Evolutionary conservation across 2,329 filamentous ascomycete genomes (phyloP), one percentile per base, ranked within the genome.

Genomic region (Dactylellina haptotyla): DNA sequence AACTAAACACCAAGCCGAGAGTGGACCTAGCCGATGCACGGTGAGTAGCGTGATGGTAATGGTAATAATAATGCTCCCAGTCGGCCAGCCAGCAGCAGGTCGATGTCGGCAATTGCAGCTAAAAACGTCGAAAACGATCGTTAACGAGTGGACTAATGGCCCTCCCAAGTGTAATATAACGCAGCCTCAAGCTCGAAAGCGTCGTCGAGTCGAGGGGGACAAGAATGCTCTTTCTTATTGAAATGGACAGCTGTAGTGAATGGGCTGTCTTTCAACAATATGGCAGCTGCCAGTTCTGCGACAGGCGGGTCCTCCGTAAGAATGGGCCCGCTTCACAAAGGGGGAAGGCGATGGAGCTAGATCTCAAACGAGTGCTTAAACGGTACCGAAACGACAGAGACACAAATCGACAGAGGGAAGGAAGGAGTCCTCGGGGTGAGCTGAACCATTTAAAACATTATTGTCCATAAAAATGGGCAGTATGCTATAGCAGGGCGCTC

Each of bases 361-460:
- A 63, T 70, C 57, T 63, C 58, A 71, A 71, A 71, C 66, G 66
- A 71, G 51, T 71, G 66, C 66, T 71, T 71, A 63, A 63, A 63
- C 66, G 66, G 45, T 63, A 58, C 66, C 66, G 66, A 71, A 71
- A 71, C 66, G 30, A 64, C 30, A 46, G 66, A 71, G 66, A 51
- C 58, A 58, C 66, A 71, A 37, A 20, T 57, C 43, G 58, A 71
- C 58, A 12, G 58, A 71, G 25, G 50, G 66, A 45, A 58, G 56
- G 64, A 14, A 34, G 32, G 32, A 6, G 32, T 6, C 6, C 32
- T 34, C 6, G 32, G 58, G 66, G 58, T 39, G 57, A 61, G 48
- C 57, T 56, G 20, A 37, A 46, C 30, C 32, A 34, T 53, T 61
- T 70, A 62, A 57, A 67, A 59, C 63, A 67, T 53, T 46, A 41